Evolutionary conservation across 129 eudicot species (phyloP), one percentile per base, ranked within the genome.

Genomic region (Oenanthe sinensis): DNA sequence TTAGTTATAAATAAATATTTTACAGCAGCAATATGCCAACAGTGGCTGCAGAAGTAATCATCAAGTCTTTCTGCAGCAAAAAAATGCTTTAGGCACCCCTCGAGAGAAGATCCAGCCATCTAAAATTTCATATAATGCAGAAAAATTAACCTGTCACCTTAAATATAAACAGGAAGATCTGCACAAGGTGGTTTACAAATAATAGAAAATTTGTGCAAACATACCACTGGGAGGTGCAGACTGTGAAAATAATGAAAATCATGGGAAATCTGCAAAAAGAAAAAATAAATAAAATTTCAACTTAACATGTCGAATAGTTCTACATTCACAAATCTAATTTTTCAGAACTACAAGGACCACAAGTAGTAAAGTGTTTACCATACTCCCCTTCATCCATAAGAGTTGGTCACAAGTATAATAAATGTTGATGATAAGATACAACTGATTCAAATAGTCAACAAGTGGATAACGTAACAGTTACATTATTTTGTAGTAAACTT

Each of bases 21-120:
- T 7, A 86, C 76, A 12, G 97, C 97, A 6, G 90, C 87, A 65
- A 69, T 54, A 92, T 95, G 98, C 98, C 98, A 95, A 80, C 97
- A 95, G 75, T 81, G 85, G 84, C 84, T 95, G 88, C 98, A 95
- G 80, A 49, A 79, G 77, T 94, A 94, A 81, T 85, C 83, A 70
- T 95, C 93, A 82, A 95, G 80, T 62, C 82, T 74, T 84, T 95
- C 98, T 16, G 96, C 90, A n/a, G 78, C 84, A 76, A 92, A 87
- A 81, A 88, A 95, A 9, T 83, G 79, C 87, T 84, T 87, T 79
- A 95, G 76, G 90, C 97, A 95, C 82, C 89, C 92, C 47, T 88
- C 89, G 84, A 95, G 65, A 44, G 96, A 87, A 87, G 91, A 90
- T 80, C 91, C 93, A 43, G 88, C 85, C 76, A 82, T 87, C 98